Evolutionary conservation across 192 early-diverging fungal genomes (phyloP).

Genomic region (Spizellomyces punctatus): DNA sequence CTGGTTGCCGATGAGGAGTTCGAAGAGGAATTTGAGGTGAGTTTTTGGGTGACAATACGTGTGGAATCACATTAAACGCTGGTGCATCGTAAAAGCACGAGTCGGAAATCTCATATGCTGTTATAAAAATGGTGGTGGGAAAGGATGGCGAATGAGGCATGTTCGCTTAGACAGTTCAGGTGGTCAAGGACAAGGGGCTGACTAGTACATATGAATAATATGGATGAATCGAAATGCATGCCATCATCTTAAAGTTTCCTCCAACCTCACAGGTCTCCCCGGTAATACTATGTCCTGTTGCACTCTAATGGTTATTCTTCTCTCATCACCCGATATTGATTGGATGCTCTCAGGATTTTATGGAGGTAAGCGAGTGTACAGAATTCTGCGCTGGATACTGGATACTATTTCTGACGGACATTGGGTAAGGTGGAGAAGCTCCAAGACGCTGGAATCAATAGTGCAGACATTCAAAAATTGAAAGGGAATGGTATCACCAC

Average conservation of each 20-base stretch:
- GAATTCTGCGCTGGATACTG: neutral
- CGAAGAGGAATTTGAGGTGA: conserved; percentile 36
- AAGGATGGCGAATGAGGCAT: no score
- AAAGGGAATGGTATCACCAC: conserved; percentile 77
- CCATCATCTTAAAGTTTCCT: neutral
- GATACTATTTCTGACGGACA: neutral
- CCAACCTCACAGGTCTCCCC: conserved; percentile 5
- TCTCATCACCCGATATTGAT: neutral
- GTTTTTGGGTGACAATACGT: neutral
- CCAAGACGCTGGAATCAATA: conserved; percentile 70
- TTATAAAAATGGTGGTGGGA: neutral
- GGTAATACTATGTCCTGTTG: conserved; percentile 1
- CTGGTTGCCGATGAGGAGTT: conserved; percentile 28
- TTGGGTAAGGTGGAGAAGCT: conserved; percentile 43
- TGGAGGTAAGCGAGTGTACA: conserved; percentile 25
- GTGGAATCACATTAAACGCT: no score
- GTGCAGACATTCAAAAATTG: conserved; percentile 78
- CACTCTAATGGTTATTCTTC: neutral
- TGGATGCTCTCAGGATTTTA: conserved; percentile 27
- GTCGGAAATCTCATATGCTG: neutral
- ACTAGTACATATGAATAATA: no score
- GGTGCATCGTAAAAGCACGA: neutral
- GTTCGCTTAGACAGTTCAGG: no score
- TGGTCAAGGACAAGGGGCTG: no score
- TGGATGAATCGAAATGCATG: neutral